phyloP scores from a whole-genome alignment of 306 rosid genomes.

The Prunus fruticosa region DNA sequence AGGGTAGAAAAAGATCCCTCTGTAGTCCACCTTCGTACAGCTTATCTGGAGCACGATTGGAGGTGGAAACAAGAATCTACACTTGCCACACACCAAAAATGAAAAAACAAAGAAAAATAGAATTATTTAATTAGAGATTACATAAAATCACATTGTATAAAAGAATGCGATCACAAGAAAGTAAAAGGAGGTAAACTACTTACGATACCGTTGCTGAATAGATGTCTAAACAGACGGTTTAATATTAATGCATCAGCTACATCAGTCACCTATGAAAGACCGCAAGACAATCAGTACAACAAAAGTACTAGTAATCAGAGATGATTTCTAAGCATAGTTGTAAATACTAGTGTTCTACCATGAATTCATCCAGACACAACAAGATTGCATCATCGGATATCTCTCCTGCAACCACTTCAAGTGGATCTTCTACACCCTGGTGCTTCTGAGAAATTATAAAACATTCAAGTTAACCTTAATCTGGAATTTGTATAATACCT shows the following conservation, averaged over 20 bases:
- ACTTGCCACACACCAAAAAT: slow-evolving; percentile 39
- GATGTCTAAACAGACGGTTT: slow-evolving; percentile 75
- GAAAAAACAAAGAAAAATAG: slow-evolving; percentile 16
- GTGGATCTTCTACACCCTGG: slow-evolving; percentile 91
- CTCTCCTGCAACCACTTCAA: slow-evolving; percentile 87
- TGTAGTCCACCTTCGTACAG: slow-evolving; percentile 96
- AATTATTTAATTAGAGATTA: slow-evolving; percentile 15
- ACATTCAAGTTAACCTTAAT: slow-evolving; percentile 14
- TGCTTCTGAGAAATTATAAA: slow-evolving; percentile 62
- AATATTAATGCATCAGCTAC: slow-evolving; percentile 97
- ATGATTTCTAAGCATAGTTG: slow-evolving; percentile 11
- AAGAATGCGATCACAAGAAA: slow-evolving; percentile 8
- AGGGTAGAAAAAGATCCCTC: slow-evolving; percentile 92
- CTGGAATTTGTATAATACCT: not conserved
- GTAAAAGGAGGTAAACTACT: slow-evolving; percentile 34
- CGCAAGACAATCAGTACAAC: slow-evolving; percentile 19
- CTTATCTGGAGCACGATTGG: slow-evolving; percentile 93
- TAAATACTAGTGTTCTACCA: slow-evolving; percentile 43
- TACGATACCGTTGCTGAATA: slow-evolving; percentile 79
- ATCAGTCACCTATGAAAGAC: slow-evolving; percentile 70
- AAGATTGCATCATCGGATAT: slow-evolving; percentile 85
- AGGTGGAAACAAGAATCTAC: slow-evolving; percentile 89
- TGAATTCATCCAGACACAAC: slow-evolving; percentile 93
- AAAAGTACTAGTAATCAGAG: slow-evolving; percentile 15
- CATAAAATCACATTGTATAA: slow-evolving; percentile 12